A percentile compares a stretch with the other conserved stretches of the same genome.
phyloP scores from a whole-genome alignment of 306 rosid species.

The Prunus persica region Prunus_persica_NCBIv2 NC_034009.1:44206501-44207000 shows the following conservation, averaged over 20 bases:
- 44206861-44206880: too few species aligned
- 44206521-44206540: slow-evolving; percentile 28
- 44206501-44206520: slow-evolving; percentile 17
- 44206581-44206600: slow-evolving; percentile 3
- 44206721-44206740: background rate
- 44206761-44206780: background rate
- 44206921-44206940: too few species aligned
- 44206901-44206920: too few species aligned
- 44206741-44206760: background rate
- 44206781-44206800: background rate
- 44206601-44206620: slow-evolving; percentile 33
- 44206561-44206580: slow-evolving; percentile 17
- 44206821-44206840: background rate
- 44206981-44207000: too few species aligned
- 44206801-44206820: background rate
- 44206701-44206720: background rate
- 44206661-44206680: slow-evolving; percentile 30
- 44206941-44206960: too few species aligned
- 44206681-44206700: background rate
- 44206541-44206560: slow-evolving; percentile 17
- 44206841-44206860: too few species aligned
- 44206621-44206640: slow-evolving; percentile 30
- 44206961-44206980: too few species aligned
- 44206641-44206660: slow-evolving; percentile 19
- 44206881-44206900: too few species aligned